Percentiles rank a stretch among this genome's conserved stretches.
Evolutionary conservation across 805 yeast species (phyloP).

Genomic region (Candida endomychidarum): DNA sequence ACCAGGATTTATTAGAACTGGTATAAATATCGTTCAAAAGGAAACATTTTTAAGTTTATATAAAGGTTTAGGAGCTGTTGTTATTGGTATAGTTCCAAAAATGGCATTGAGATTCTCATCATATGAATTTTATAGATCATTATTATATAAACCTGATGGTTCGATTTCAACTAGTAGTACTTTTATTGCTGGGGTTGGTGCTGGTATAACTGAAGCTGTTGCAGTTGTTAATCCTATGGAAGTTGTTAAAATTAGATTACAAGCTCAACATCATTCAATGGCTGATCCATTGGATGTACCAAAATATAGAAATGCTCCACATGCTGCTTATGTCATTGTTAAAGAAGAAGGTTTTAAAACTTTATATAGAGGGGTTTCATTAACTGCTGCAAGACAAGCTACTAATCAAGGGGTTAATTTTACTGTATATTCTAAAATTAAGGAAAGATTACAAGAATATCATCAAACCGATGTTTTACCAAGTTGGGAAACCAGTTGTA

Average conservation of each 20-base stretch:
- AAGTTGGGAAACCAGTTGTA: slow-evolving; percentile 88
- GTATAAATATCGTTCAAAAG: slow-evolving; percentile 68
- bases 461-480: slow-evolving; percentile 67
- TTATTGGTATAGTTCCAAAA: slow-evolving; percentile 95
- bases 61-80: slow-evolving; percentile 96
- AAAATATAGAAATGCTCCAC: slow-evolving; percentile 89
- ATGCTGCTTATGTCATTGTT: slow-evolving; percentile 78
- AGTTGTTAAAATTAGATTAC: slow-evolving; percentile 93
- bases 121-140: slow-evolving; percentile 80
- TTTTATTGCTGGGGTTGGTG: slow-evolving; percentile 92
- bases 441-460: slow-evolving; percentile 63
- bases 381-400: slow-evolving; percentile 97
- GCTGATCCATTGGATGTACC: slow-evolving; percentile 79
- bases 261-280: slow-evolving; percentile 91
- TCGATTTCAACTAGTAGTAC: slow-evolving; percentile 70
- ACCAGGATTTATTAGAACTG: slow-evolving; percentile 86
- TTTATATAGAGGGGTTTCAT: slow-evolving; percentile 88
- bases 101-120: slow-evolving; percentile 97
- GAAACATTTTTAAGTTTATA: slow-evolving; percentile 86
- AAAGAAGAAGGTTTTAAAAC: slow-evolving; percentile 90
- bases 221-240: slow-evolving; percentile 96
- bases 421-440: slow-evolving; percentile 87
- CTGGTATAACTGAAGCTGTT: slow-evolving; percentile 96
- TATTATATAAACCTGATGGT: slow-evolving; percentile 64
- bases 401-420: slow-evolving; percentile 98